A percentile compares a stretch with the other conserved stretches of the same genome.
These are phyloP conservation scores for Melastoma candidum DNA, from an alignment of 441 rosid species.

Conservation along the genomic window DNA sequence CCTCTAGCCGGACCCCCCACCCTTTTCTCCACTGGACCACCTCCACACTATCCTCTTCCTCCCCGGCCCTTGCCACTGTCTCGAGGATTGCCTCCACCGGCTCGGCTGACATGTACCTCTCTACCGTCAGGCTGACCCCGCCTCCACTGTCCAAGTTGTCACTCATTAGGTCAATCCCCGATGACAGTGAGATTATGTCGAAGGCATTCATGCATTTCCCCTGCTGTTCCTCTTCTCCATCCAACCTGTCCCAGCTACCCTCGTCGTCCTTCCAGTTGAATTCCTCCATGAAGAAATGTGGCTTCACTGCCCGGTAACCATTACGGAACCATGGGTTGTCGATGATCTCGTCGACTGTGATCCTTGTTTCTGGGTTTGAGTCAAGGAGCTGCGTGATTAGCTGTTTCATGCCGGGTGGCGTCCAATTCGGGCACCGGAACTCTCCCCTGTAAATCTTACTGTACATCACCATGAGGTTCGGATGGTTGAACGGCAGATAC, in stretches of 20 bases:
- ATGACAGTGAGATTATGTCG: conserved; percentile 31
- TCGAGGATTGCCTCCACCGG: conserved; percentile 24
- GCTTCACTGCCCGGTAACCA: conserved; percentile 25
- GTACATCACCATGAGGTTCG: conserved; percentile 80
- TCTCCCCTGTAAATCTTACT: conserved; percentile 81
- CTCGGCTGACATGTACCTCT: conserved; percentile 35
- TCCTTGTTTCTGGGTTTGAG: conserved; percentile 38
- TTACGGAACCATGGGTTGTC: conserved; percentile 41
- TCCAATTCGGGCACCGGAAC: conserved; percentile 68
- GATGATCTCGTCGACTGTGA: conserved; percentile 58
- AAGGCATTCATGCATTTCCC: conserved; percentile 32
- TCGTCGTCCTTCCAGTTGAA: conserved; percentile 24
- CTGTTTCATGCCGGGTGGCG: conserved; percentile 43
- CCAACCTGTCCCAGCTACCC: neutral
- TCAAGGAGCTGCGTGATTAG: conserved; percentile 47
- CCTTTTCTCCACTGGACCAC: conserved; percentile 22
- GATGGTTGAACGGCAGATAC: conserved; percentile 74
- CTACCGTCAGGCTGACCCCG: conserved; percentile 11
- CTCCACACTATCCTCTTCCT: conserved; percentile 22
- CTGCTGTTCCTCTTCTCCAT: no score
- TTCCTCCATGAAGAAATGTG: conserved; percentile 22
- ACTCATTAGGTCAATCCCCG: conserved; percentile 26
- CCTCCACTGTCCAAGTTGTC: conserved; percentile 4
- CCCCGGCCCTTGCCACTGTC: conserved; percentile 22
- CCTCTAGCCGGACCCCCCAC: conserved; percentile 39